These are phyloP conservation scores for Rhynchosporium graminicola DNA, from an alignment of 2,329 filamentous ascomycete genomes.

Conservation along the genomic window DNA sequence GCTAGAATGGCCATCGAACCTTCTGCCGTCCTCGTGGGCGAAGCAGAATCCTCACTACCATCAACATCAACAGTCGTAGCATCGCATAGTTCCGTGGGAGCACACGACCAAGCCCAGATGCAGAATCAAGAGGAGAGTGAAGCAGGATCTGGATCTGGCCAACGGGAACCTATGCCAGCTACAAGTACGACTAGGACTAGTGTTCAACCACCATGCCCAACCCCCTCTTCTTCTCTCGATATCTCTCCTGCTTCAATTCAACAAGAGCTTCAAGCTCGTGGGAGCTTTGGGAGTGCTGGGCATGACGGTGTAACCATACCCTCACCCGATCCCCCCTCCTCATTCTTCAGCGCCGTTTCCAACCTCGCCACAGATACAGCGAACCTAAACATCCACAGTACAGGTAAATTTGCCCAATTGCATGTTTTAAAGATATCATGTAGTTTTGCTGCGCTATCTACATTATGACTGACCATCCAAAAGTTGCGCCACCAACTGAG, in stretches of 20 bases:
- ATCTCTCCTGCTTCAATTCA: constrained; percentile 1
- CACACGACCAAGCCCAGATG: constrained; percentile 22
- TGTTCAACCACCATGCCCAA: constrained; percentile 10
- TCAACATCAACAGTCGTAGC: constrained; percentile 1
- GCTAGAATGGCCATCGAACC: constrained; percentile 32
- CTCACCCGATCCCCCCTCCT: constrained; percentile 18
- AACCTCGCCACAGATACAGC: constrained; percentile 12
- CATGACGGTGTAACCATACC: constrained; percentile 16
- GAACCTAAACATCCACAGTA: constrained; percentile 14
- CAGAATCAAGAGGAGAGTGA: constrained; percentile 3
- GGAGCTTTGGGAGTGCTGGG: constrained; percentile 1
- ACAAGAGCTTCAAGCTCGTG: constrained; percentile 8
- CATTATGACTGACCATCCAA: constrained; percentile 24
- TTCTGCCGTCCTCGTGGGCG: constrained; percentile 26
- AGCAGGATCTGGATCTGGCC: background rate
- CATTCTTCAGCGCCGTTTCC: constrained; percentile 5
- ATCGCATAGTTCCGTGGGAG: constrained; percentile 14
- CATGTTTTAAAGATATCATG: background rate
- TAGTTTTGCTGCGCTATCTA: constrained; percentile 8
- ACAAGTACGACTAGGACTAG: constrained; percentile 17
- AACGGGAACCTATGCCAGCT: constrained; percentile 17
- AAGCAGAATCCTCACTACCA: constrained; percentile 19
- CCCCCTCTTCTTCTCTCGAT: constrained; percentile 7
- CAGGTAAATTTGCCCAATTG: constrained; percentile 21
- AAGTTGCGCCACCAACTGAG: constrained; percentile 23